These are phyloP conservation scores for Pleoardoris graminearum DNA, from an alignment of 2,329 filamentous ascomycete genomes.

Conservation along the genomic window DNA sequence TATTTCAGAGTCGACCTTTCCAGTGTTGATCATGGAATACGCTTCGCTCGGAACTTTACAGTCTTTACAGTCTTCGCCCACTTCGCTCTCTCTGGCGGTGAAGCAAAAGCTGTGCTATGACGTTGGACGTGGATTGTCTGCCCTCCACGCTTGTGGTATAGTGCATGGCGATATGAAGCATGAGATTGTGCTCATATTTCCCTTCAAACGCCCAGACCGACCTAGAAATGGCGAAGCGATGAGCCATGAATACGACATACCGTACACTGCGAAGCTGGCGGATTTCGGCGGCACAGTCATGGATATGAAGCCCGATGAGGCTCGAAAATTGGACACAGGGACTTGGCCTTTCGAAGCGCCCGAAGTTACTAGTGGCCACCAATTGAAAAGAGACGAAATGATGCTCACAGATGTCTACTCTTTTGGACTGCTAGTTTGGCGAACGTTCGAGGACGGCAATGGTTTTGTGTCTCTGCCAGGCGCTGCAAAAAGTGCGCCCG, in stretches of 20 bases:
- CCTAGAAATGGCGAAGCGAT: background rate
- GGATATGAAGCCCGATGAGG: conserved; percentile 7
- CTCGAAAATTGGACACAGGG: conserved; percentile 7
- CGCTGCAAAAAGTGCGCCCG: conserved; percentile 1
- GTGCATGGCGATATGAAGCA: conserved; percentile 19
- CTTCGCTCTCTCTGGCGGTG: conserved; percentile 1
- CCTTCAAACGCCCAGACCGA: background rate
- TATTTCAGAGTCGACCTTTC: conserved; percentile 11
- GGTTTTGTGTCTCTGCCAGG: conserved; percentile 10
- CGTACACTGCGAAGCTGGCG: conserved; percentile 13
- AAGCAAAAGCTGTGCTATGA: conserved; percentile 19
- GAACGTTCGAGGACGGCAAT: conserved; percentile 10
- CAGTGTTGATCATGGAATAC: conserved; percentile 16
- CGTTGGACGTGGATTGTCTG: conserved; percentile 9
- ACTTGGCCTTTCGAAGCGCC: conserved; percentile 14
- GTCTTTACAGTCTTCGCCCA: conserved; percentile 8
- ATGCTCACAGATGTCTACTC: conserved; percentile 15
- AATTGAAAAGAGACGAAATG: conserved; percentile 9
- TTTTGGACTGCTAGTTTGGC: conserved; percentile 15
- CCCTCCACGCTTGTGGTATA: conserved; percentile 14
- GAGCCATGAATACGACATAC: background rate
- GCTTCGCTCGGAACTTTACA: conserved; percentile 12
- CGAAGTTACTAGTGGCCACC: conserved; percentile 4
- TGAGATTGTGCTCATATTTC: conserved; percentile 17
- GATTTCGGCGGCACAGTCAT: conserved; percentile 18